Conservation (phyloP, 345 rosid genomes). For the Turritis glabra region DNA sequence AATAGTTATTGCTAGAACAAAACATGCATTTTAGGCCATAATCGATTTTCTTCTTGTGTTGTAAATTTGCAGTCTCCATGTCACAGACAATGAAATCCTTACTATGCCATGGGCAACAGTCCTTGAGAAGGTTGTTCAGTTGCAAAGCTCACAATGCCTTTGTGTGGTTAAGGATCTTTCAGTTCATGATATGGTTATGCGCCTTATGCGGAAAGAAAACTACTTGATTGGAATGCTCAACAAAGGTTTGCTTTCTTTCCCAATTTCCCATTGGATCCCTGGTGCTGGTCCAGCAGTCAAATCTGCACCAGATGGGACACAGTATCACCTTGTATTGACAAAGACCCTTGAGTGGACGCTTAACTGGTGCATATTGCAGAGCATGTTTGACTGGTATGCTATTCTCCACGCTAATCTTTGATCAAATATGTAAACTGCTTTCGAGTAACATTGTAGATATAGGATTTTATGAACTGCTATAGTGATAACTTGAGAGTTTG, state of each 20-base stretch:
- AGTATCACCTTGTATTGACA: conserved; percentile 65
- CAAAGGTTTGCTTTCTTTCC: conserved; percentile 93
- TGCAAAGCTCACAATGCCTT: conserved; percentile 77
- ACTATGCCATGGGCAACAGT: conserved; percentile 94
- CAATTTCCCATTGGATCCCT: conserved; percentile 81
- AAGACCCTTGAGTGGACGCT: conserved; percentile 98
- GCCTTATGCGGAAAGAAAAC: conserved; percentile 98
- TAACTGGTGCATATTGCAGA: conserved; percentile 98
- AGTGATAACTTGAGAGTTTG: neutral
- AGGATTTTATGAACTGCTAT: neutral
- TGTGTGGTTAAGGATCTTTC: conserved; percentile 97
- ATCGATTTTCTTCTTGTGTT: neutral
- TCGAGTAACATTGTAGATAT: neutral
- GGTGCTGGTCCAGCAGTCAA: conserved; percentile 89
- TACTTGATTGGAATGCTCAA: conserved; percentile 98
- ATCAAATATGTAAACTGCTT: neutral
- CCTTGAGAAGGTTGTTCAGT: conserved; percentile 83
- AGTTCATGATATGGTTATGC: conserved; percentile 93
- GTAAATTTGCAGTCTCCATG: conserved; percentile 74
- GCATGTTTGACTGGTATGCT: conserved; percentile 96
- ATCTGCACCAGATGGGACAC: conserved; percentile 51
- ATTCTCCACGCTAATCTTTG: conserved; percentile 5
- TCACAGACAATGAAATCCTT: conserved; percentile 86
- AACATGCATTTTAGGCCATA: neutral
- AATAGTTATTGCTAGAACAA: conserved; percentile 10